Conservation (phyloP, 2,329 filamentous ascomycete species). For the Emericellopsis atlantica region DNA sequence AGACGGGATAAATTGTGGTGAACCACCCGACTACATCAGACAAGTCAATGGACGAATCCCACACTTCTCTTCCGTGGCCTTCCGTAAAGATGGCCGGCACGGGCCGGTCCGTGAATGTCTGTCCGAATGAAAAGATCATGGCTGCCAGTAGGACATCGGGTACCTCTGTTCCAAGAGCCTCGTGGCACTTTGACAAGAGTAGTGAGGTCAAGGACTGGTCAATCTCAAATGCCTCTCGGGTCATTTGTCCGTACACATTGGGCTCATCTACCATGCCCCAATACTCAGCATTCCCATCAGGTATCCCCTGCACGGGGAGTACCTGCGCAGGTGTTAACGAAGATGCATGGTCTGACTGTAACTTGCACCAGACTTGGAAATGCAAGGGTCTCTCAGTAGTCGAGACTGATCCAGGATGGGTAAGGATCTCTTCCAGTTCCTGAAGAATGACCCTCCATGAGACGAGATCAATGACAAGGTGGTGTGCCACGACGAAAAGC, state of each 20-base stretch:
- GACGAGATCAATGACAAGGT: conserved; percentile 29
- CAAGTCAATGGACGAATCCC: conserved; percentile 17
- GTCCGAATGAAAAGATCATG: conserved; percentile 12
- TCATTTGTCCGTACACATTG: background rate
- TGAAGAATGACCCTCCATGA: conserved; percentile 31
- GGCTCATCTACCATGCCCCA: background rate
- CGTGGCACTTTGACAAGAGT: conserved; percentile 9
- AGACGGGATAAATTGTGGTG: conserved; percentile 19
- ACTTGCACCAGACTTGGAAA: background rate
- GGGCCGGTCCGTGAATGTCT: conserved; percentile 13
- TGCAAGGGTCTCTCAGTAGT: background rate
- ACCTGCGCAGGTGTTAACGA: conserved; percentile 14
- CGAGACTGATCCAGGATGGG: conserved; percentile 2
- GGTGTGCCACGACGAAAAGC: conserved; percentile 21
- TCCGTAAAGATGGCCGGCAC: conserved; percentile 17
- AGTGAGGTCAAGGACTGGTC: conserved; percentile 7
- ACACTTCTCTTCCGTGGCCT: conserved; percentile 20
- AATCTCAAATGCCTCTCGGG: conserved; percentile 6
- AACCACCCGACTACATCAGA: conserved; percentile 25
- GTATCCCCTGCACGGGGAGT: background rate
- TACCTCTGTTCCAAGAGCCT: conserved; percentile 15
- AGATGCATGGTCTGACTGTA: conserved; percentile 18
- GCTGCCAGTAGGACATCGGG: conserved; percentile 20
- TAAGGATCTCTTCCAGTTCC: conserved; percentile 25
- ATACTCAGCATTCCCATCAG: background rate